phyloP scores from a whole-genome alignment of 1,139 yeast genomes.

The Suhomyces bribrorum region DNA sequence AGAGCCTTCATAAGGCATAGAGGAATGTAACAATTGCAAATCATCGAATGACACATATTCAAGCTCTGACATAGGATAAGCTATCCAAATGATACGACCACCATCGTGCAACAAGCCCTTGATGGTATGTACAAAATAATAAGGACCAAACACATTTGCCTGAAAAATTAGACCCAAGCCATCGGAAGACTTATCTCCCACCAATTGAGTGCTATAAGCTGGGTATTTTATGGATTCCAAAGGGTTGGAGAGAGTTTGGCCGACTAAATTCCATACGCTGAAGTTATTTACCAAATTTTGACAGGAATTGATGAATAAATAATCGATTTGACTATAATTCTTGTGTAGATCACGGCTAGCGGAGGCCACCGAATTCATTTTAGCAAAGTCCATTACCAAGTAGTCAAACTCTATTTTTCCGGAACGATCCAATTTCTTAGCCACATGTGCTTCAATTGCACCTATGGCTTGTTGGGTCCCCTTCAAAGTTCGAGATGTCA shows the following conservation, averaged over 20 bases:
- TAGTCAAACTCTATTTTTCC: conserved; percentile 82
- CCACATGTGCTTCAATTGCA: conserved; percentile 54
- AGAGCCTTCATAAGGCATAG: conserved; percentile 86
- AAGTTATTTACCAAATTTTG: conserved; percentile 86
- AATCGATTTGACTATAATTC: conserved; percentile 68
- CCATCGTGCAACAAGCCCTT: conserved; percentile 52
- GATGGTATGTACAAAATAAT: conserved; percentile 69
- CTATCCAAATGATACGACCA: conserved; percentile 79
- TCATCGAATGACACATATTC: conserved; percentile 72
- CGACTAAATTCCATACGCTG: conserved; percentile 76
- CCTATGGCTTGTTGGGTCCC: conserved; percentile 77
- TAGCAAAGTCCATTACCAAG: conserved; percentile 77
- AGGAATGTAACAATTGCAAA: conserved; percentile 63
- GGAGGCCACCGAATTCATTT: conserved; percentile 78
- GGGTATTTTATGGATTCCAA: conserved; percentile 83
- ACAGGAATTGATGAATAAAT: conserved; percentile 82
- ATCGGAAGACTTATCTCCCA: conserved; percentile 71
- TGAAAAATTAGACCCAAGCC: conserved; percentile 88
- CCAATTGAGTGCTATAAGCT: conserved; percentile 74
- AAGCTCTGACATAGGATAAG: conserved; percentile 77
- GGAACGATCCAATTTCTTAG: conserved; percentile 29
- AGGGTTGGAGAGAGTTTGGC: conserved; percentile 65
- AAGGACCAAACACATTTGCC: conserved; percentile 94
- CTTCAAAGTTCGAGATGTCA: conserved; percentile 86
- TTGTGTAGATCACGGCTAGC: conserved; percentile 71